Conservation (phyloP, 75 land plant species). For the Pinus tabuliformis region DNA sequence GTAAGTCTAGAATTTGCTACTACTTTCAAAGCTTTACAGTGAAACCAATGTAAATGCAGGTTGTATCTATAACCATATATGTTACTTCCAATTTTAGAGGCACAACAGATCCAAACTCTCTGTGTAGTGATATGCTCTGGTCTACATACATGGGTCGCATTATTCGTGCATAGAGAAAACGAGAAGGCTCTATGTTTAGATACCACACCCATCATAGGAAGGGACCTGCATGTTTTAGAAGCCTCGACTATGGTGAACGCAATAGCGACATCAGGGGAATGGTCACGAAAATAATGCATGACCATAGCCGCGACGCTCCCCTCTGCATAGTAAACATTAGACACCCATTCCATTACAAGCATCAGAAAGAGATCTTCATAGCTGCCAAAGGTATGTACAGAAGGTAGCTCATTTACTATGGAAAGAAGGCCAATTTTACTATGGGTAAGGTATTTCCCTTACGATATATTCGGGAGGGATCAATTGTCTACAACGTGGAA, state of each 20-base stretch:
- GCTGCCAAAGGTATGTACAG: conserved; percentile 54
- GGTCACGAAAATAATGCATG: conserved; percentile 47
- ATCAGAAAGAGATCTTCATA: conserved; percentile 55
- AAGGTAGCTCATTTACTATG: conserved; percentile 60
- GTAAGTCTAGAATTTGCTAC: too few relatives aligned
- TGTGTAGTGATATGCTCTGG: too few relatives aligned
- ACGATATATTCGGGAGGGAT: conserved; percentile 45
- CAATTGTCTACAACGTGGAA: conserved; percentile 65
- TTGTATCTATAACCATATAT: too few relatives aligned
- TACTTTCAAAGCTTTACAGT: too few relatives aligned
- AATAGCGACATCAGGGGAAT: conserved; percentile 64
- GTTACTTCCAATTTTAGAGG: too few relatives aligned
- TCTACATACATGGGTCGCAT: conserved; percentile 33
- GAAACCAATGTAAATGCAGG: too few relatives aligned
- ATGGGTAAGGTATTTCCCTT: conserved; percentile 59
- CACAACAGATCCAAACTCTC: too few relatives aligned
- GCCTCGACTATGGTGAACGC: conserved; percentile 48
- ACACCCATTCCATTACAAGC: conserved; percentile 45
- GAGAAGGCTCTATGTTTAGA: conserved; percentile 37
- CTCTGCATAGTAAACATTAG: conserved; percentile 26
- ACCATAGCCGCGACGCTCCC: conserved; percentile 52
- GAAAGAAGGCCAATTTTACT: conserved; percentile 49
- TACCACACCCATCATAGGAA: conserved; percentile 34
- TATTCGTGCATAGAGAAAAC: conserved; percentile 50
- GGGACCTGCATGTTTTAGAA: conserved; percentile 34